Base-by-base conservation (phyloP, 2,329 filamentous ascomycete species). In the Alternaria dauci region DNA sequence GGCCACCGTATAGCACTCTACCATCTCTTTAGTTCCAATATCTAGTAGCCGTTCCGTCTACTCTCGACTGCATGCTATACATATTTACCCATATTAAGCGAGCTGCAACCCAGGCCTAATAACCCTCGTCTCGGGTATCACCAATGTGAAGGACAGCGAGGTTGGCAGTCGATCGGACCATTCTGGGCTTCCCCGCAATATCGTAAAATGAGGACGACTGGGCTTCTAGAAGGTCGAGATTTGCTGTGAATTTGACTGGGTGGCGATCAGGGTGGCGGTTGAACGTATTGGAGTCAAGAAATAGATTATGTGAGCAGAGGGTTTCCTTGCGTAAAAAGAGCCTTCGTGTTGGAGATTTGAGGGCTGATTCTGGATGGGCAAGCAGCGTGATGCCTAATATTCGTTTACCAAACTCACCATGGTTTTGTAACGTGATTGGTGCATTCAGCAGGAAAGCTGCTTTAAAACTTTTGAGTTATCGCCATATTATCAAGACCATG, bases 61-160 rank as follows among this genome's bases (percentile, higher is more conserved):
- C 52, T 65, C 59, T 47, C 51, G 59, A 61, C 54, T 44, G 44
- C 34, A 61, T 43, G n/a, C 25, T 38, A 52, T 44, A 16, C 25
- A 23, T 32, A 60, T 68, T 68, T 68, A 68, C 26, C 66, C 66
- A 68, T 43, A 68, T 68, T 68, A 66, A 60, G 46, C 58, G 38
- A 65, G 55, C 59, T 51, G 39, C 44, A 34, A 34, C 32, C 46
- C 18, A 36, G 46, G 18, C 28, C 46, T 36, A 16, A 36, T 48
- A 30, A n/a, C 46, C 46, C 46, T 25, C 20, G 30, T 48, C 12
- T 48, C 4, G 28, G 9, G 28, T 30, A 30, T 30, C 28, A 11
- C 28, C 9, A 34, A 16, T 18, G 28, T 23, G 11, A 34, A 48
- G n/a, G 28, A 48, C 11, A 48, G 18, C 44, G 14, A 16, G 18